These are phyloP conservation scores for Sugiyamaella valdiviana DNA, from an alignment of 805 yeast genomes.

Conservation along the genomic window DNA sequence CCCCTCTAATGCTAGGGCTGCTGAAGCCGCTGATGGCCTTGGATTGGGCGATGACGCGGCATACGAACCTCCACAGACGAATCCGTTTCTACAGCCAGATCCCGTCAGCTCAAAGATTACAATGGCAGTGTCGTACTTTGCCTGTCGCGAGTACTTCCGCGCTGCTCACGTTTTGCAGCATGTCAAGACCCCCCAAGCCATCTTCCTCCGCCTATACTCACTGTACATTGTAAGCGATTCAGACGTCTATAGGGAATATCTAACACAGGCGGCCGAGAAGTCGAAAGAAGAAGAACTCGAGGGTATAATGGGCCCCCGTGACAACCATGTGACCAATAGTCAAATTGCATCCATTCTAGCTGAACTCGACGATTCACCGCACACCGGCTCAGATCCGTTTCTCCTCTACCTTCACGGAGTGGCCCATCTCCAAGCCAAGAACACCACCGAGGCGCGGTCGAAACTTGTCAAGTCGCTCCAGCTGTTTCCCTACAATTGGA, in stretches of 20 bases:
- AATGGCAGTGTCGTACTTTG: constrained; percentile 69
- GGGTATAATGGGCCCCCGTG: constrained; percentile 44
- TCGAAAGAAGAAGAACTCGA: constrained; percentile 64
- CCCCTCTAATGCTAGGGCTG: constrained; percentile 27
- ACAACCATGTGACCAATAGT: constrained; percentile 29
- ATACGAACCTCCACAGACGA: neutral
- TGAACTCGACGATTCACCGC: constrained; percentile 35
- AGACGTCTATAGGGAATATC: too few species aligned
- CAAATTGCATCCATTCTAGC: constrained; percentile 33
- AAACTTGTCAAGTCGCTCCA: constrained; percentile 55
- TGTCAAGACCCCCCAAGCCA: constrained; percentile 38
- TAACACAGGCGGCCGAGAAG: constrained; percentile 58
- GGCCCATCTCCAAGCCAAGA: constrained; percentile 55
- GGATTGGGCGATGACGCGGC: constrained; percentile 20
- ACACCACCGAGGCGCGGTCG: constrained; percentile 53
- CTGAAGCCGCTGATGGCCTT: constrained; percentile 72
- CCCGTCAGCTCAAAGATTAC: constrained; percentile 41
- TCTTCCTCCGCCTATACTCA: constrained; percentile 64
- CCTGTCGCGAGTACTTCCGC: constrained; percentile 78
- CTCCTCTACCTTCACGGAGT: constrained; percentile 69
- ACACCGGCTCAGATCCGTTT: constrained; percentile 41
- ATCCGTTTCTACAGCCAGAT: neutral
- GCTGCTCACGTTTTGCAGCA: constrained; percentile 54
- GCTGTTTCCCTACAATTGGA: constrained; percentile 83
- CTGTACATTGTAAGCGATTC: constrained; percentile 38